These are phyloP conservation scores for Xerocomus brunneocitrinus DNA, from an alignment of 768 basidiomycete species.

Conservation along the genomic window DNA sequence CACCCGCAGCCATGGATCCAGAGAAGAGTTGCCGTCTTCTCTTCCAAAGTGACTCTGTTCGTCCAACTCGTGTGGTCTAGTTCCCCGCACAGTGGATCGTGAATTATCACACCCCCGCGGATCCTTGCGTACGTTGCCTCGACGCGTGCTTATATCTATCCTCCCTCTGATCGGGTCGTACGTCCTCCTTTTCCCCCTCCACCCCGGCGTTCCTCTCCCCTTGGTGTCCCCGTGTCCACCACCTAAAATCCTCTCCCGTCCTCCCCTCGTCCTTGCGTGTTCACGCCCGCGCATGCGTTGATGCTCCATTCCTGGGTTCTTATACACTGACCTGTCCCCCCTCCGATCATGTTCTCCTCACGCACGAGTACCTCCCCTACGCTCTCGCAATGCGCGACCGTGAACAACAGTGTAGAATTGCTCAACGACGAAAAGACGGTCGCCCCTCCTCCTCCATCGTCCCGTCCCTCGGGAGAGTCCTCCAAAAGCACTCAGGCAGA, in stretches of 20 bases:
- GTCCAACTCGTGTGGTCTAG: not conserved
- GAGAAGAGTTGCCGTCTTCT: not conserved
- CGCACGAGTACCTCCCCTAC: constrained; percentile 26
- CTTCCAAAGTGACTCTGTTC: not conserved
- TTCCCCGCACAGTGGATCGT: constrained; percentile 29
- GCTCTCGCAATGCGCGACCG: constrained; percentile 30
- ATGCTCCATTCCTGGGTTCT: constrained; percentile 13
- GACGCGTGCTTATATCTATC: constrained; percentile 24
- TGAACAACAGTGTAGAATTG: constrained; percentile 25
- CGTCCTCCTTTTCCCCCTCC: not conserved
- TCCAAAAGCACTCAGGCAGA: not conserved
- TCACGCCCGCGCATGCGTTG: constrained; percentile 6
- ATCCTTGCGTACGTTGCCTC: constrained; percentile 16
- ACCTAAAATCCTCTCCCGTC: not conserved
- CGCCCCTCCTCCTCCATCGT: not conserved
- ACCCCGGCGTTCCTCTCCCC: not conserved
- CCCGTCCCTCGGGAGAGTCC: constrained; percentile 1
- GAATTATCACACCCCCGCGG: constrained; percentile 24
- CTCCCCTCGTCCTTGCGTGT: constrained; percentile 12
- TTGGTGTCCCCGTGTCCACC: not conserved
- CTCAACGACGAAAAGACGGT: constrained; percentile 24
- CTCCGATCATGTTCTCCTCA: constrained; percentile 1
- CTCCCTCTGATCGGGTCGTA: not conserved
- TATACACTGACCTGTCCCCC: constrained; percentile 12
- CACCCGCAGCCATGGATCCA: no score